A percentile compares a stretch with the other conserved stretches of the same genome.
These are phyloP conservation scores for Neonectria neomacrospora DNA, from an alignment of 2,329 filamentous ascomycete species.

Conservation along the genomic window DNA sequence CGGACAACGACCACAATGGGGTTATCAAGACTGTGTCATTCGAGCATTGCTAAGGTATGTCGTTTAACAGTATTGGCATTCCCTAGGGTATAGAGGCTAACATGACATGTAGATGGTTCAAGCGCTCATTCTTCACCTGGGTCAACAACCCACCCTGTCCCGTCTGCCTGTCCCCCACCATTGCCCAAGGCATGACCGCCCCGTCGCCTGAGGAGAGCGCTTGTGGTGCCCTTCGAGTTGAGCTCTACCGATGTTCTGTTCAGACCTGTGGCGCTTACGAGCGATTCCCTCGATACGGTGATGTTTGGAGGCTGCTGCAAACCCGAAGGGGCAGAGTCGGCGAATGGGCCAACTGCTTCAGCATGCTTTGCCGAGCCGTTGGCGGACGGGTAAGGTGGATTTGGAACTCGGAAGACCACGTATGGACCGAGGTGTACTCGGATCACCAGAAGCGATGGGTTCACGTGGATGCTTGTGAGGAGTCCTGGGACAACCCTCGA, in stretches of 20 bases:
- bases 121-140: conserved; percentile 93
- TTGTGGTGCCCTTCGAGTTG: conserved; percentile 86
- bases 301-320: conserved; percentile 92
- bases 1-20: conserved; percentile 86
- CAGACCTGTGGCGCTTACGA: conserved; percentile 81
- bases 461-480: conserved; percentile 96
- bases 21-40: conserved; percentile 97
- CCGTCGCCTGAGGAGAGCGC: conserved; percentile 91
- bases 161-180: conserved; percentile 82
- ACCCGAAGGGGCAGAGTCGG: conserved; percentile 87
- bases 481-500: conserved; percentile 92
- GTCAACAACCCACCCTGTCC: conserved; percentile 94
- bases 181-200: conserved; percentile 83
- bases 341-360: conserved; percentile 99
- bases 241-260: conserved; percentile 88
- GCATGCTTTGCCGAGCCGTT: conserved; percentile 94
- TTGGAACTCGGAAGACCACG: conserved; percentile 97
- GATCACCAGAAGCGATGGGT: conserved; percentile 94
- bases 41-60: conserved; percentile 83
- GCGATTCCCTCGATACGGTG: conserved; percentile 92
- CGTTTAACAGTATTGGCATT: background rate
- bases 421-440: conserved; percentile 98
- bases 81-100: conserved; percentile 30
- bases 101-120: conserved; percentile 76
- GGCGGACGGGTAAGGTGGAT: conserved; percentile 95